Evolutionary conservation across 768 basidiomycete species (phyloP).

Genomic region (Ramaria rubella): DNA sequence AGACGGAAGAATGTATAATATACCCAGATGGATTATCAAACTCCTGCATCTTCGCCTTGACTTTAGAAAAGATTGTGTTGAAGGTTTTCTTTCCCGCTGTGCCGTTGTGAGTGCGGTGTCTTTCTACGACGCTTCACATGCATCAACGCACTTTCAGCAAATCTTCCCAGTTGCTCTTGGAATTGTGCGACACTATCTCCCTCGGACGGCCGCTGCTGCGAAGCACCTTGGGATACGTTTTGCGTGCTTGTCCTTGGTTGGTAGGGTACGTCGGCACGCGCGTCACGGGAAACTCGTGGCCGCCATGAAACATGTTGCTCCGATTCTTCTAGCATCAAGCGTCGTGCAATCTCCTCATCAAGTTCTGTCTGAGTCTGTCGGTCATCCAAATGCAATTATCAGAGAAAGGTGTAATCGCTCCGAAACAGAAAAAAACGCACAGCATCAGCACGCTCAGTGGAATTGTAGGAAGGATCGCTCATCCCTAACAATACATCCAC

Average conservation of each 20-base stretch:
- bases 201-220: constrained; percentile 18
- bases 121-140: neutral
- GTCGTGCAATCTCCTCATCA: constrained; percentile 74
- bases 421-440: neutral
- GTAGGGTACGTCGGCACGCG: constrained; percentile 13
- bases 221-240: neutral
- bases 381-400: neutral
- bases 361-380: constrained; percentile 58
- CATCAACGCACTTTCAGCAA: constrained; percentile 63
- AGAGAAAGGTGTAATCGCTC: neutral
- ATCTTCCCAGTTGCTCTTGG: constrained; percentile 65
- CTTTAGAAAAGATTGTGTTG: constrained; percentile 62
- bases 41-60: constrained; percentile 80
- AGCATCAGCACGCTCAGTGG: neutral
- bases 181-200: constrained; percentile 59
- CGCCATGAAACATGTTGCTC: constrained; percentile 21
- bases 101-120: neutral
- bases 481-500: constrained; percentile 75
- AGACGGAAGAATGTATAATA: neutral
- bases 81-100: constrained; percentile 76
- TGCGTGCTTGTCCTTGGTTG: constrained; percentile 15
- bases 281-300: constrained; percentile 10
- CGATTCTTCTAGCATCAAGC: constrained; percentile 55
- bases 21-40: constrained; percentile 46
- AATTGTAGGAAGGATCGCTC: constrained; percentile 71